These are phyloP conservation scores for Lactarius vividus DNA, from an alignment of 768 basidiomycete species.

Conservation along the genomic window DNA sequence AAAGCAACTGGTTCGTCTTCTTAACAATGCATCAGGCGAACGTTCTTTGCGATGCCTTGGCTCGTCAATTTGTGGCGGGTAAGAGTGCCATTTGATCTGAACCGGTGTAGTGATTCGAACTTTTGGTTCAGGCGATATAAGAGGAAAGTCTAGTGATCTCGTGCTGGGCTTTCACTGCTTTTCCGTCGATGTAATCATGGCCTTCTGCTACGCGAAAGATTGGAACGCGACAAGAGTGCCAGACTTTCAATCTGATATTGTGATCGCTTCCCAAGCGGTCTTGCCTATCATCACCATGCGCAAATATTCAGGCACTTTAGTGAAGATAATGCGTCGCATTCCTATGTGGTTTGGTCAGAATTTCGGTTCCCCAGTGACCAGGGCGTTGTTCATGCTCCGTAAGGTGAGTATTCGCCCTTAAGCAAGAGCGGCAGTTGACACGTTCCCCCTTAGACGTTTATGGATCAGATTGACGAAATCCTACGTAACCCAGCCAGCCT, in stretches of 20 bases:
- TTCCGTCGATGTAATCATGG: not conserved
- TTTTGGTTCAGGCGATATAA: not conserved
- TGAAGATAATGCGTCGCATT: not conserved
- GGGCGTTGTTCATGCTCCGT: not conserved
- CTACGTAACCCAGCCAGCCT: not conserved
- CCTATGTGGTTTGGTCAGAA: not conserved
- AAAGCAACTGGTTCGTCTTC: not conserved
- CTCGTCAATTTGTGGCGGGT: not conserved
- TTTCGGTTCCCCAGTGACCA: not conserved
- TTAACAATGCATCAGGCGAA: not conserved
- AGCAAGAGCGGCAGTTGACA: not conserved
- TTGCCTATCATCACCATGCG: not conserved
- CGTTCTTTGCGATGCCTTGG: conserved; percentile 2
- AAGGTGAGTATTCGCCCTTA: not conserved
- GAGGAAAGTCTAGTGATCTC: conserved; percentile 11
- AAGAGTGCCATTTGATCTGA: not conserved
- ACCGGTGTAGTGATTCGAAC: not conserved
- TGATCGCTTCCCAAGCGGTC: not conserved
- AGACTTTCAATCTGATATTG: not conserved
- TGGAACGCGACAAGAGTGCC: not conserved
- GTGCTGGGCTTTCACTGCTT: conserved; percentile 4
- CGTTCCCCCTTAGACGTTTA: not conserved
- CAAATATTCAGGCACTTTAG: not conserved
- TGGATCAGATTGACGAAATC: not conserved
- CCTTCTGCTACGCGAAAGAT: not conserved